These are phyloP conservation scores for Kluyveromyces marxianus DNA, from an alignment of 1,139 yeast species.

Conservation along the genomic window DNA sequence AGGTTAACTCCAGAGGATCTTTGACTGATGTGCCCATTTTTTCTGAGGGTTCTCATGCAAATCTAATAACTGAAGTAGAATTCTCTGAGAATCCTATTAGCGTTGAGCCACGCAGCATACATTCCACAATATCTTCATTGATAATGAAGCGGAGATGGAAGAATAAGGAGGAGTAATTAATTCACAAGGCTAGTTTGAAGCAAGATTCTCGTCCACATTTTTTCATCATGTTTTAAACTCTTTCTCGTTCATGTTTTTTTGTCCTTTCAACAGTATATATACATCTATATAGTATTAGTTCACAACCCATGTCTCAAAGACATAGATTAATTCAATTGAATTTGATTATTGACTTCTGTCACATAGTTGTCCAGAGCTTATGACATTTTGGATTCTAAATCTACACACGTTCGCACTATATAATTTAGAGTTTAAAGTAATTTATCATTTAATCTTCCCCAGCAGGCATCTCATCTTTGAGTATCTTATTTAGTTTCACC, in stretches of 20 bases:
- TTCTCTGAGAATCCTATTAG: constrained; percentile 7
- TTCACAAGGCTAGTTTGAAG: too few species aligned
- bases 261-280: neutral
- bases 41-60: constrained; percentile 24
- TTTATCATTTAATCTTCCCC: constrained; percentile 67
- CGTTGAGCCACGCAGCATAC: constrained; percentile 1
- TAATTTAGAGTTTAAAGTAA: neutral
- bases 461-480: constrained; percentile 94
- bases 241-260: too few species aligned
- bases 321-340: too few species aligned
- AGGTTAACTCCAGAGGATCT: constrained; percentile 34
- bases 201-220: too few species aligned
- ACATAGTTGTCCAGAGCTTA: too few species aligned
- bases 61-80: constrained; percentile 7
- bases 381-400: too few species aligned
- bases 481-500: constrained; percentile 59
- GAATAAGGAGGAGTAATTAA: neutral
- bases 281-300: too few species aligned
- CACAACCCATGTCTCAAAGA: too few species aligned
- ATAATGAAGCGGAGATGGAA: constrained; percentile 5
- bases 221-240: too few species aligned
- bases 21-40: constrained; percentile 33
- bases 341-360: too few species aligned
- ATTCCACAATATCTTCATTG: constrained; percentile 7
- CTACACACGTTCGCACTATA: neutral